Base-by-base conservation (phyloP, 805 yeast genomes). In the Yarrowia osloensis region DNA sequence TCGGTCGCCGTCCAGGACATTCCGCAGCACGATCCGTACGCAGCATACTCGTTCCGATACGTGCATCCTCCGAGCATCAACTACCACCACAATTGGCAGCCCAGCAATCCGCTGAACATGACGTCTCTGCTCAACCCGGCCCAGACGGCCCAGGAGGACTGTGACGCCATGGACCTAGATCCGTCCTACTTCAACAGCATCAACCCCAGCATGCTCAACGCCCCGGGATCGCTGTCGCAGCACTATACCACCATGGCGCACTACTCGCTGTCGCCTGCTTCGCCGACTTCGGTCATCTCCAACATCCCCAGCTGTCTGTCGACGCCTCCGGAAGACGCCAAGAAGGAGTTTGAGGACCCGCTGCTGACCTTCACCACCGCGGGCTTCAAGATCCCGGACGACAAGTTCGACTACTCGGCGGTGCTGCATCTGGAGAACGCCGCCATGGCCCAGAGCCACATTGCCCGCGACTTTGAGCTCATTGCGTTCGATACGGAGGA, bases 11-110 rank as follows among this genome's bases (percentile, higher is more conserved):
- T 57, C 13, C 44, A 37, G 17, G 63, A 40, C n/a, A 57, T 57
- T n/a, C 49, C 63, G 13, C 11, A 21, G 12, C 63, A 57, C 17
- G 63, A 57, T 19, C 63, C 49, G 13, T 39, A 39, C 37, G 61
- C 61, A 4, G 61, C 61, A 15, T 54, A 54, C 44, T 35, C 61
- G 17, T 54, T 54, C 29, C n/a, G 44, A 24, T 54, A 54, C 31
- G 61, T 54, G 15, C 61, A 54, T 54, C 61, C 61, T 24, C 61
- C 61, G 11, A 54, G 33, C 42, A 21, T 37, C 44, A 37, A 24
- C 22, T 54, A 54, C 22, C 61, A 54, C 22, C 21, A 50, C 17
- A 26, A 49, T 26, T 49, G 55, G 55, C 52, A 47, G 31, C 4
- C 21, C 12, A 24, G 15, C 31, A 22, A 35, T 17, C 8, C 40